Evolutionary conservation across 345 rosid species (phyloP).

Genomic region (Eucalyptus coolabah): DNA sequence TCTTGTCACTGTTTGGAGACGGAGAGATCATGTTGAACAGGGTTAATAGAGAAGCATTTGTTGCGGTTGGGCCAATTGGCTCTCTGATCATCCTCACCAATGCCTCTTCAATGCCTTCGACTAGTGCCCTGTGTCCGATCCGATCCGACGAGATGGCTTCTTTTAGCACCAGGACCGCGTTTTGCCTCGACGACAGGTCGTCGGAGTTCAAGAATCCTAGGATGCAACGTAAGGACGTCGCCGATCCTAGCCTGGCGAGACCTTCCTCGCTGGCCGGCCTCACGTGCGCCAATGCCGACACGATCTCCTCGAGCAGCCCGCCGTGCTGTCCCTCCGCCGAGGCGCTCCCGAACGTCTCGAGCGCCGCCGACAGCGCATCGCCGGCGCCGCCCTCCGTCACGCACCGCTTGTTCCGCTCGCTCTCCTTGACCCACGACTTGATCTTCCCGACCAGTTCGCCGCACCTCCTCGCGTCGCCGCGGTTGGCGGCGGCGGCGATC

Average conservation of each 20-base stretch:
- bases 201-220: slow-evolving; percentile 8
- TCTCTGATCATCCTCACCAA: slow-evolving; percentile 6
- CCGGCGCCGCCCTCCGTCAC: slow-evolving; percentile 1
- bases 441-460: slow-evolving; percentile 4
- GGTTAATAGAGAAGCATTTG: slow-evolving; percentile 8
- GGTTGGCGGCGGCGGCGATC: neutral
- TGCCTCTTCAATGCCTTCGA: slow-evolving; percentile 4
- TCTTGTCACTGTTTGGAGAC: neutral
- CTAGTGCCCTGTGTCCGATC: neutral
- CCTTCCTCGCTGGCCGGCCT: slow-evolving; percentile 6
- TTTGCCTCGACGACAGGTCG: slow-evolving; percentile 9
- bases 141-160: slow-evolving; percentile 1
- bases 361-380: neutral
- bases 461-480: slow-evolving; percentile 10
- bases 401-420: slow-evolving; percentile 16
- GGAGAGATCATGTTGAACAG: slow-evolving; percentile 6
- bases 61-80: slow-evolving; percentile 12
- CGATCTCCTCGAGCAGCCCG: slow-evolving; percentile 10
- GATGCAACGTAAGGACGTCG: neutral
- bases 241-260: slow-evolving; percentile 4
- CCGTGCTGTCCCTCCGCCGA: neutral
- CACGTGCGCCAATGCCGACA: slow-evolving; percentile 7
- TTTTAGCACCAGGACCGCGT: slow-evolving; percentile 5
- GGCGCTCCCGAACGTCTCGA: slow-evolving; percentile 4
- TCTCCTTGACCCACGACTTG: slow-evolving; percentile 16